Base-by-base conservation (phyloP, 371 early-diverging fungal species). In the Mortierella sp. region DNA sequence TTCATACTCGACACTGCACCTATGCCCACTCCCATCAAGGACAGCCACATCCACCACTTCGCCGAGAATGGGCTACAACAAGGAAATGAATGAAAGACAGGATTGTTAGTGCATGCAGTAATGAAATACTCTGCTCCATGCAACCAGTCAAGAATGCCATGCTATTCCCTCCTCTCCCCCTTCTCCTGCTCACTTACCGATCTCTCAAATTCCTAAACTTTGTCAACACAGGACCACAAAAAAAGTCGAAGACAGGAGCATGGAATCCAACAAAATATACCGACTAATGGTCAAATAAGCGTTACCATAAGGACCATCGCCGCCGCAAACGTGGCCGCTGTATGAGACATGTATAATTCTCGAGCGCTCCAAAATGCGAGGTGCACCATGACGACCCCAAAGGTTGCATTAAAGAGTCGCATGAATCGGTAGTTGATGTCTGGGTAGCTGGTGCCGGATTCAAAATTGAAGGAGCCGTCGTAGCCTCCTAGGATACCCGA, bases 191-290 rank as follows among this genome's bases (percentile, higher is more conserved):
- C 14, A 89, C 88, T 88, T 90, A 92, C 93, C 89, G 78, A 43
- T 89, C 67, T 28, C 92, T 93, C 55, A 92, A 87, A 82, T 95
- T 95, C 76, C 95, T 93, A 74, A 97, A 93, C 14, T 91, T 93
- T 14, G 91, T 84, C 34, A 98, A 57, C 94, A 94, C 82, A 94
- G 95, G 9, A 95, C 90, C 19, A 93, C 92, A 31, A 95, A 88
- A 55, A 93, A 91, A 13, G 99, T 99, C 76, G 98, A 98, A 76
- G 96, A 96, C 37, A 99, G 87, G 16, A 99, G 91, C 94, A 99
- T 97, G 1, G 99, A 96, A 82, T 99, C 99, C 71, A 99, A 89
- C 54, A 99, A 91, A 73, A 99, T 98, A 76, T 99, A 97, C 69
- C 99, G 94, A 82, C 95, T 96, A 82, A 99, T 99, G 50, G 93